Conservation (phyloP, 2,329 filamentous ascomycete species). For the Chrysosporium keratinophilum region DNA sequence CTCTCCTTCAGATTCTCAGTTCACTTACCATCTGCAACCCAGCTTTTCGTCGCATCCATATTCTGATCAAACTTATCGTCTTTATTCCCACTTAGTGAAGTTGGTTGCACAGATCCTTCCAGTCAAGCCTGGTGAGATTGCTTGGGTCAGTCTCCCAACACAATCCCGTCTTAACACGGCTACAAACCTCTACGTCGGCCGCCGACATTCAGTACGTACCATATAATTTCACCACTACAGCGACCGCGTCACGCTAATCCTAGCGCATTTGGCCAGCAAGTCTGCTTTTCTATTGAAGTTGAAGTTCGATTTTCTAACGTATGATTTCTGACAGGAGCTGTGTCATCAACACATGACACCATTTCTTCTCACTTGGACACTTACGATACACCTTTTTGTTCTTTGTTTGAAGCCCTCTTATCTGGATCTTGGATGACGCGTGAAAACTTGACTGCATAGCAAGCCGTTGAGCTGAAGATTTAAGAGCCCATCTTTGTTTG, state of each 20-base stretch:
- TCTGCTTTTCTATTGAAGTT: background rate
- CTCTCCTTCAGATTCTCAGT: background rate
- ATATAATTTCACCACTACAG: background rate
- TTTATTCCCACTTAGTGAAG: background rate
- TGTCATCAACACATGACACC: slow-evolving; percentile 1
- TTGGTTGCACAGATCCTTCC: slow-evolving; percentile 1
- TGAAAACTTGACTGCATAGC: background rate
- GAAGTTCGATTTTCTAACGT: background rate
- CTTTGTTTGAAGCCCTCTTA: slow-evolving; percentile 6
- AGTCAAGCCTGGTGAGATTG: background rate
- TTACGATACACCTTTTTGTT: background rate
- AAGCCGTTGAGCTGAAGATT: background rate
- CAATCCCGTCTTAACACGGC: background rate
- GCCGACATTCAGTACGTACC: slow-evolving; percentile 7
- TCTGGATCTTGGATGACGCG: slow-evolving; percentile 9
- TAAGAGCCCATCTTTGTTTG: background rate
- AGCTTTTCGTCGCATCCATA: background rate
- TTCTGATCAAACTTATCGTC: background rate
- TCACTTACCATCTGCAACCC: background rate
- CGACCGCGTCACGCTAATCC: background rate
- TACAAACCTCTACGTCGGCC: slow-evolving; percentile 4
- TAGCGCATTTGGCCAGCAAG: background rate
- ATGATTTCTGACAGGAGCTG: background rate
- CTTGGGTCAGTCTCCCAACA: background rate
- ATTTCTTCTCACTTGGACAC: background rate